Base-by-base conservation (phyloP, 768 basidiomycete species). In the Hericium rajendrae region DNA sequence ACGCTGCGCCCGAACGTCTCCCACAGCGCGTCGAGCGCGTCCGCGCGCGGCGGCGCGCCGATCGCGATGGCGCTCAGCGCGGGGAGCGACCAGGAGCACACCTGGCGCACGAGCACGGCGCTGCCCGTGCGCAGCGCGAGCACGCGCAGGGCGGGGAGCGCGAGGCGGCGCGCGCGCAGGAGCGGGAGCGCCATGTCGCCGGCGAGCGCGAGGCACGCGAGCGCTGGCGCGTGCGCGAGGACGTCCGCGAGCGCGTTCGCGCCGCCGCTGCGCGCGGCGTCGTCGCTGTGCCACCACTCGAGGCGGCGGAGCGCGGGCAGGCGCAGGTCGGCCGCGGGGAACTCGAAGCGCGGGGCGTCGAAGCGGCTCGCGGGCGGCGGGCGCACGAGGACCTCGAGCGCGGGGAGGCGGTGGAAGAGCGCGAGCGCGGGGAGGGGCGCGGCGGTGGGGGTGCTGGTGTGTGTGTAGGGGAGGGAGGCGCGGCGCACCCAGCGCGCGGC, bases 191-290 rank as follows among this genome's bases (percentile, higher is more conserved):
- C 53, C 46, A 62, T 57, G 2, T 38, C 41, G 12, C 59, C 61
- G 13, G 16, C n/a, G 50, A 62, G 56, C 9, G 51, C 41, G 32
- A 62, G 59, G 16, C 54, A 49, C 37, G 20, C 41, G 1, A 62
- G 51, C 0, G 39, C 2, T 2, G 59, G 61, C 18, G 61, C 48
- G 22, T 49, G 48, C 24, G 22, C 22, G 16, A 62, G 41, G 0
- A 60, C 53, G n/a, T 54, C 59, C 38, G 39, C 28, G 18, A 62
- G 58, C 3, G 61, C 43, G 22, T 62, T 62, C 53, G 60, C 54
- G 0, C 61, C 61, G n/a, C 58, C 61, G 10, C 59, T 26, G 43
- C 56, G 61, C 2, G 59, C 26, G 4, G 61, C 61, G 26, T 38
- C 58, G 48, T 58, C 16, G 48, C 54, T 12, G 12, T 9, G 15